Evolutionary conservation across 176 grass and related monocot species (phyloP), one percentile per base, ranked within the genome.

Genomic region (Thinopyrum elongatum): DNA sequence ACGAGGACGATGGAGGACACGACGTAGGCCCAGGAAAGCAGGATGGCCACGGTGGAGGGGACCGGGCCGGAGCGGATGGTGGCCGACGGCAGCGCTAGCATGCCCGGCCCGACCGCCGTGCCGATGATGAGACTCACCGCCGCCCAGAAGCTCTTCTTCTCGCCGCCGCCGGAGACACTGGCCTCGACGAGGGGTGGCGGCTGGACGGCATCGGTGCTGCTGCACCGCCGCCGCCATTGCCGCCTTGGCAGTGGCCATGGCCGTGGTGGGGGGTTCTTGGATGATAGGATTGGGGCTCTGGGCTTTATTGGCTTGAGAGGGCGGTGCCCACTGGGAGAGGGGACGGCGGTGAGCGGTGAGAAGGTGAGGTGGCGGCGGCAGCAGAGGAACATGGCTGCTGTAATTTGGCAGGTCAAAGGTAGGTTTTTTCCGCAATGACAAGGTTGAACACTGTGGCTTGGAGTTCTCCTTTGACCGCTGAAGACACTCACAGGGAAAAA

Each of bases 21-120:
- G 12, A 95, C 90, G 77, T 97, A 97, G n/a, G 85, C 79, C 95
- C 90, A 97, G 15, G 92, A 97, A 12, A 93, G 57, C 5, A 97
- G 44, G 41, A 97, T 97, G 27, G 90, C 55, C 0, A 83, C 60
- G 49, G 88, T 87, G 57, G 92, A 97, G 2, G 95, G 90, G 12
- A 89, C 33, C 8, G 76, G 44, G 10, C 95, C 92, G 15, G 92
- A 94, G 64, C 89, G 85, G 77, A 94, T 93, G 84, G 95, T 97
- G 83, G 84, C 89, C 21, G 92, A 87, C 31, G 92, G 90, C 31
- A 97, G 83, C 41, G 92, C 87, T 53, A 97, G 90, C 92, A 97
- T 94, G 22, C 92, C 92, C 12, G 95, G 95, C 67, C 92, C 95
- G 5, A 94, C 95, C 17, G 90, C 95, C 0, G 92, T 95, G 81